phyloP scores from a whole-genome alignment of 1,139 yeast species.

The Lodderomyces margitis region DNA sequence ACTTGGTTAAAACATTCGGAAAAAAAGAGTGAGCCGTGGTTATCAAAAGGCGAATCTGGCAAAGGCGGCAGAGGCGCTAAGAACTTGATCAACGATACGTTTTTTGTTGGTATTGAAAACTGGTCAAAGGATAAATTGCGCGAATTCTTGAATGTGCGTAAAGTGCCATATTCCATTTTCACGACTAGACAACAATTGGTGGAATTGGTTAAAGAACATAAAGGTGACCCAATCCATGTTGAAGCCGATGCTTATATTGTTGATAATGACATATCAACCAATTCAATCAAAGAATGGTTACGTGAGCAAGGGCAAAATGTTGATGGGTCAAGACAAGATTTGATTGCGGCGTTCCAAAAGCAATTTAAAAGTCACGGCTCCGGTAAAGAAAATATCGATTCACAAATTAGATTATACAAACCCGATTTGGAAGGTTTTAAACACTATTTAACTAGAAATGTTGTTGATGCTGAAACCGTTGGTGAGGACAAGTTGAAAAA shows the following conservation, averaged over 20 bases:
- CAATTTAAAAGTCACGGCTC: slow-evolving; percentile 12
- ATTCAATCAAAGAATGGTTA: slow-evolving; percentile 25
- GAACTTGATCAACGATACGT: slow-evolving; percentile 43
- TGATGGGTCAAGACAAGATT: slow-evolving; percentile 26
- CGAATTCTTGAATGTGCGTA: slow-evolving; percentile 52
- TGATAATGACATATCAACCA: slow-evolving; percentile 22
- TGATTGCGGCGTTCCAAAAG: slow-evolving; percentile 17
- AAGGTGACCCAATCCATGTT: slow-evolving; percentile 30
- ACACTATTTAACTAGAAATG: slow-evolving; percentile 15
- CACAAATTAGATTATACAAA: slow-evolving; percentile 20
- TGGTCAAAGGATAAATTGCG: slow-evolving; percentile 51
- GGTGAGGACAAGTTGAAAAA: slow-evolving; percentile 23
- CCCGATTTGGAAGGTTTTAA: slow-evolving; percentile 20
- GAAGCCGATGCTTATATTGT: slow-evolving; percentile 24
- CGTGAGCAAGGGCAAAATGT: slow-evolving; percentile 22
- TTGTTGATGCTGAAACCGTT: slow-evolving; percentile 10
- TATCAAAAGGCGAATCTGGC: slow-evolving; percentile 23
- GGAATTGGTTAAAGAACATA: slow-evolving; percentile 45
- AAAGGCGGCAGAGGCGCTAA: slow-evolving; percentile 9
- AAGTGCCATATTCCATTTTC: slow-evolving; percentile 43
- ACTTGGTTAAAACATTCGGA: slow-evolving; percentile 32
- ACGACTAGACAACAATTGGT: slow-evolving; percentile 47
- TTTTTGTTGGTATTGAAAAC: slow-evolving; percentile 41
- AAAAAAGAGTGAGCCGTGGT: slow-evolving; percentile 22
- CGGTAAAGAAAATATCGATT: slow-evolving; percentile 12